These are phyloP conservation scores for Alloteropsis semialata DNA, from an alignment of 176 grass and related monocot species.

Conservation along the genomic window DNA sequence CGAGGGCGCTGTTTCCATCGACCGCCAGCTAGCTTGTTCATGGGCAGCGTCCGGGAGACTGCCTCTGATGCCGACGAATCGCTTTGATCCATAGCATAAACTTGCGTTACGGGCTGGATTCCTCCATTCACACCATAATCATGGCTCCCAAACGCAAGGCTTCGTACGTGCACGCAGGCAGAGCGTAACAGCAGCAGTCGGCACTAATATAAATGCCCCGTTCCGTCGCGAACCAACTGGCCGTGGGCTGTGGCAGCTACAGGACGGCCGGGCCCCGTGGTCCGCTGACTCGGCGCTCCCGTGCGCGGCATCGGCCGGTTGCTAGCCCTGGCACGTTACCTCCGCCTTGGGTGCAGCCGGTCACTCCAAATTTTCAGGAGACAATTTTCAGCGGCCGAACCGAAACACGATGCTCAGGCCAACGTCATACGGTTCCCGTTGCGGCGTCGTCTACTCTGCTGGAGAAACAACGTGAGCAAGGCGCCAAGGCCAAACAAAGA, in stretches of 20 bases:
- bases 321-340: too few relatives aligned
- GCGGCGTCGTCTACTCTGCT: too few relatives aligned
- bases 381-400: too few relatives aligned
- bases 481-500: background rate
- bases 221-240: background rate
- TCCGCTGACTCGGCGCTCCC: background rate
- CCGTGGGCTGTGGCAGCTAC: background rate
- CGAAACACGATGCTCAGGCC: too few relatives aligned
- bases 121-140: background rate
- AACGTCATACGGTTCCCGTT: too few relatives aligned
- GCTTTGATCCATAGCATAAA: conserved; percentile 1
- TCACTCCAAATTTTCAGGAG: too few relatives aligned
- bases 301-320: too few relatives aligned
- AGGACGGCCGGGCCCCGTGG: background rate
- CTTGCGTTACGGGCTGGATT: background rate
- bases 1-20: too few relatives aligned
- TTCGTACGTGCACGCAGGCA: too few relatives aligned
- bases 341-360: too few relatives aligned
- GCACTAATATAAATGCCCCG: background rate
- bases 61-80: background rate
- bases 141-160: background rate
- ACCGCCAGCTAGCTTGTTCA: too few relatives aligned
- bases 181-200: background rate
- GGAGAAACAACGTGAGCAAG: too few relatives aligned
- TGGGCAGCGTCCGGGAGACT: background rate